Evolutionary conservation across 257 asterid genomes (phyloP), one percentile per base, ranked within the genome.

Genomic region (Scutellaria barbata): DNA sequence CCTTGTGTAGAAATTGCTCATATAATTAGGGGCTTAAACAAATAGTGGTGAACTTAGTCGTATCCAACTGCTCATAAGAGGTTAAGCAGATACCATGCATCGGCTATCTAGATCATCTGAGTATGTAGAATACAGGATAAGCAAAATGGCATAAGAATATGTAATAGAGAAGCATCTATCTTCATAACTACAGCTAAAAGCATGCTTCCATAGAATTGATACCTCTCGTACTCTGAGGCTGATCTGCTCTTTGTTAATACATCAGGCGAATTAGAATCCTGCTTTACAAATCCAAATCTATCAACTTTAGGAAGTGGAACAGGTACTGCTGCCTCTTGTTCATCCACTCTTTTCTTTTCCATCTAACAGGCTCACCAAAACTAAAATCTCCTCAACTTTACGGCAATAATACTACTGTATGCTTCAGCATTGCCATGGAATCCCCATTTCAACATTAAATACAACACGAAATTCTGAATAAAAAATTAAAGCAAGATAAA

Each of bases 341-440:
- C 98, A 69, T 89, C 98, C 62, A 63, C 83, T 81, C 76, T 81
- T 77, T 83, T 88, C 85, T 87, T 88, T 62, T 91, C 99, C 98
- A 94, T 91, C 76, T 75, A 40, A 69, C 69, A 25, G 58, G 43
- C 65, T 66, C 22, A 48, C 66, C 45, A 13, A 59, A 80, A 60
- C 4, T 5, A 42, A 75, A 46, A 67, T 59, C 18, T 66, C 79
- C 79, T 80, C 63, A 66, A 63, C 54, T 62, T 48, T 17, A 66
- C 10, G 74, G 45, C 63, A 71, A 66, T 18, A 71, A 46, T 39
- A 58, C 30, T 39, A 62, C 74, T 46, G 45, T 2, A 50, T 43
- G 20, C 56, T 70, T 68, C 83, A 75, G 74, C 73, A 78, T 50
- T 75, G 55, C 72, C 22, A 65, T 48, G 53, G 58, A 65, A 52